Evolutionary conservation across 192 early-diverging fungal species (phyloP), one percentile per base, ranked within the genome.

Genomic region (Entomortierella parvispora): DNA sequence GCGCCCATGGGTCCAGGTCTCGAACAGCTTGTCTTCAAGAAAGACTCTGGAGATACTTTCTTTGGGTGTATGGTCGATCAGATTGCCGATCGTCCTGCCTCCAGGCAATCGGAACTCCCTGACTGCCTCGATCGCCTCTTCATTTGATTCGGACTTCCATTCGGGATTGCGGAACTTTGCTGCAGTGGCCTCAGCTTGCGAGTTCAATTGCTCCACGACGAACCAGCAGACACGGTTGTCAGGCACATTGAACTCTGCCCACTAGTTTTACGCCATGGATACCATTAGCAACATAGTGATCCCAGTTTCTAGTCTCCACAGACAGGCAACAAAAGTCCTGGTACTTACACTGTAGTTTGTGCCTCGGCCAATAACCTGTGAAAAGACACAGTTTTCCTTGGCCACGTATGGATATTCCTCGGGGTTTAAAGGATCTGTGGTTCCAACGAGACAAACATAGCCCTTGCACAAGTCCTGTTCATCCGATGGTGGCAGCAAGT

Each of bases 21-120:
- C n/a, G n/a, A n/a, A n/a, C n/a, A n/a, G n/a, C n/a, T n/a, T n/a
- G n/a, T n/a, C n/a, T n/a, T n/a, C n/a, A n/a, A n/a, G n/a, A n/a
- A n/a, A n/a, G n/a, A n/a, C n/a, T n/a, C n/a, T n/a, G n/a, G n/a
- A n/a, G n/a, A n/a, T n/a, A n/a, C n/a, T n/a, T 67, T 54, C 15
- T 37, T 56, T 45, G 15, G 65, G 54, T 6, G 65, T 57, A n/a
- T 43, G 43, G 23, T 67, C 54, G 23, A 67, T 57, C 1, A 67
- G 28, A 17, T 57, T 32, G 10, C 65, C 45, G 31, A 67, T 17
- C 0, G 54, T 46, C 8, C 65, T 54, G 15, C 22, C 33, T 11
- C 47, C 2, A 1, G 65, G 65, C 25, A 22, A 37, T 20, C 11
- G 23, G 28, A 57, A 67, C 18, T 57, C 44, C 3, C 29, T 12